Percentiles rank a stretch among this genome's conserved stretches.
Evolutionary conservation across 305 asterid genomes (phyloP).

Genomic region (Fraxinus xanthoxyloides): DNA sequence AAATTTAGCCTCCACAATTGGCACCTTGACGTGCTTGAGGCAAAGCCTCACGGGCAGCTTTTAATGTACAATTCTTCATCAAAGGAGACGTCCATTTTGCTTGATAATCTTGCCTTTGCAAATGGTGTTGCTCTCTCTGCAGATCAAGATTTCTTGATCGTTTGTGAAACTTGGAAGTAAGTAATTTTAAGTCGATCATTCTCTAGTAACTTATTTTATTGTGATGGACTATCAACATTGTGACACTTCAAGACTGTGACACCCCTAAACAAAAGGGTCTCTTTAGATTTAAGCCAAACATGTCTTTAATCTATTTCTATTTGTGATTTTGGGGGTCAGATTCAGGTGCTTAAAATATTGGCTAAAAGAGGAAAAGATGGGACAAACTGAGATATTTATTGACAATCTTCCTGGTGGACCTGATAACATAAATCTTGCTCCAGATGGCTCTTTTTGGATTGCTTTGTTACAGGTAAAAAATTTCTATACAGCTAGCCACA

Average conservation of each 20-base stretch:
- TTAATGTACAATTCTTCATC: constrained; percentile 47
- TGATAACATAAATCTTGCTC: constrained; percentile 74
- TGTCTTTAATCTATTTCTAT: neutral
- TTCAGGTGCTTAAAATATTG: constrained; percentile 67
- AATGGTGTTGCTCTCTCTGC: constrained; percentile 70
- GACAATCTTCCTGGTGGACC: constrained; percentile 68
- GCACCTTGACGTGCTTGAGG: constrained; percentile 58
- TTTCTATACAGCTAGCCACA: neutral
- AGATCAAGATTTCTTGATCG: constrained; percentile 48
- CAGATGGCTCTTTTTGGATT: constrained; percentile 80
- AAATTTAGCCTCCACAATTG: constrained; percentile 44
- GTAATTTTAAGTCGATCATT: constrained; percentile 11
- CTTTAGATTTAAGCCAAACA: neutral
- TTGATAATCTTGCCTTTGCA: constrained; percentile 53
- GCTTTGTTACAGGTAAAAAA: constrained; percentile 53
- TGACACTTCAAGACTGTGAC: too few relatives aligned
- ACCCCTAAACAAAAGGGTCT: neutral
- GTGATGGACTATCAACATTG: neutral
- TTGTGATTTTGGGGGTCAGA: constrained; percentile 26
- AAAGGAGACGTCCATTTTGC: constrained; percentile 41
- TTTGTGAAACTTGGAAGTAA: constrained; percentile 78
- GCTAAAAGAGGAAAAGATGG: constrained; percentile 52
- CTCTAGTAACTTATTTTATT: neutral
- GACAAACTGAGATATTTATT: constrained; percentile 50
- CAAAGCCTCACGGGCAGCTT: constrained; percentile 57